These are phyloP conservation scores for Aspergillus costaricaensis DNA, from an alignment of 2,329 filamentous ascomycete genomes.

Conservation along the genomic window DNA sequence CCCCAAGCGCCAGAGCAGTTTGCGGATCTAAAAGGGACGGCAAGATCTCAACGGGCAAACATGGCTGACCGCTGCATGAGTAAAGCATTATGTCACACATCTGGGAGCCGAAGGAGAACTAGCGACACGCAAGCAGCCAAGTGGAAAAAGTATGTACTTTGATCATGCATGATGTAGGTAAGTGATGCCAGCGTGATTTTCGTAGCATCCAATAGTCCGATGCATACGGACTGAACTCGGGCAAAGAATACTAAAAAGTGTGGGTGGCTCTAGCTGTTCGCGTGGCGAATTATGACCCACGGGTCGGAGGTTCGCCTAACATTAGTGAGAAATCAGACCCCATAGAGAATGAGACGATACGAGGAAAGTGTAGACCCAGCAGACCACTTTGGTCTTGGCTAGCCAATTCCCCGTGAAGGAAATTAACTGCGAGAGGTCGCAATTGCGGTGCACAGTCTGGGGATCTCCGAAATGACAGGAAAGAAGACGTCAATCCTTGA, in stretches of 20 bases:
- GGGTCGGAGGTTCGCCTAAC: neutral
- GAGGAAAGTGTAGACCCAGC: neutral
- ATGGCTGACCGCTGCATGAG: neutral
- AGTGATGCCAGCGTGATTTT: neutral
- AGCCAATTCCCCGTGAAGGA: too few relatives aligned
- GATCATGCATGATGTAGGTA: neutral
- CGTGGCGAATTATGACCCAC: neutral
- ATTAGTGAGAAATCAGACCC: neutral
- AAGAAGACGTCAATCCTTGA: neutral
- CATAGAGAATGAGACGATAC: neutral
- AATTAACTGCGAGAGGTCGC: too few relatives aligned
- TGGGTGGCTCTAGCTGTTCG: neutral
- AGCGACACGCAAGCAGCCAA: neutral
- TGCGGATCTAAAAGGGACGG: neutral
- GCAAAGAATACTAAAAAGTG: neutral
- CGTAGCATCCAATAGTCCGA: neutral
- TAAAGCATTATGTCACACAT: neutral
- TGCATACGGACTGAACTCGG: neutral
- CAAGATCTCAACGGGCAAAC: neutral
- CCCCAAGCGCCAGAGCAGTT: neutral
- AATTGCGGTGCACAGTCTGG: neutral
- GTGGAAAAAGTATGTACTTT: neutral
- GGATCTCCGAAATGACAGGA: neutral
- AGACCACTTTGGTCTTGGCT: neutral
- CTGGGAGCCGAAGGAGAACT: neutral